Evolutionary conservation across 768 basidiomycete species (phyloP).

Genomic region (Tricholoma sp.): DNA sequence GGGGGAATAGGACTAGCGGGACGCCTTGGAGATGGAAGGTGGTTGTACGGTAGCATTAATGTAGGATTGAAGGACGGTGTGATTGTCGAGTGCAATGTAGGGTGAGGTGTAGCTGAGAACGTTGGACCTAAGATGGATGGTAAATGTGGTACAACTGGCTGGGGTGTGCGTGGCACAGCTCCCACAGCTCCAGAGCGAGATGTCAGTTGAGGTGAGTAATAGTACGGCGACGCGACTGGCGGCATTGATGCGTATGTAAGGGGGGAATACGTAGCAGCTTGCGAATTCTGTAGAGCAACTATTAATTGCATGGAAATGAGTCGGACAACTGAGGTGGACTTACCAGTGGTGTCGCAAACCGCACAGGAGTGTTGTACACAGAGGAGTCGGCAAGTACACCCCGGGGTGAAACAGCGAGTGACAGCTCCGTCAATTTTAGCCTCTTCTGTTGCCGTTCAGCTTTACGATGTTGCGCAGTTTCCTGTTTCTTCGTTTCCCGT

Average conservation of each 20-base stretch:
- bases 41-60: not conserved
- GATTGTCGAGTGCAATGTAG: not conserved
- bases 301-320: not conserved
- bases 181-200: slow-evolving; percentile 1
- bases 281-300: not conserved
- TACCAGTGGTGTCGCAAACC: not conserved
- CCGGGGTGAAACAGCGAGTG: not conserved
- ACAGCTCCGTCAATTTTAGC: not conserved
- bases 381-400: not conserved
- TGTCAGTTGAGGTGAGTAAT: not conserved
- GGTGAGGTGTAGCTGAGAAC: not conserved
- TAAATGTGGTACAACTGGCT: slow-evolving; percentile 12
- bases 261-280: not conserved
- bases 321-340: not conserved
- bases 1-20: not conserved
- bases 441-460: not conserved
- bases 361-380: not conserved
- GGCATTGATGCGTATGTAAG: not conserved
- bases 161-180: too few relatives aligned
- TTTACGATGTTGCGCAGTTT: not conserved
- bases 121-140: slow-evolving; percentile 6
- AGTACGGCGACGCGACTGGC: not conserved
- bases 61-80: not conserved
- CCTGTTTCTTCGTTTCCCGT: not conserved
- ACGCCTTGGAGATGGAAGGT: not conserved